Evolutionary conservation across 2,329 filamentous ascomycete species (phyloP), one percentile per base, ranked within the genome.

Genomic region (Furcasterigmium furcatum): DNA sequence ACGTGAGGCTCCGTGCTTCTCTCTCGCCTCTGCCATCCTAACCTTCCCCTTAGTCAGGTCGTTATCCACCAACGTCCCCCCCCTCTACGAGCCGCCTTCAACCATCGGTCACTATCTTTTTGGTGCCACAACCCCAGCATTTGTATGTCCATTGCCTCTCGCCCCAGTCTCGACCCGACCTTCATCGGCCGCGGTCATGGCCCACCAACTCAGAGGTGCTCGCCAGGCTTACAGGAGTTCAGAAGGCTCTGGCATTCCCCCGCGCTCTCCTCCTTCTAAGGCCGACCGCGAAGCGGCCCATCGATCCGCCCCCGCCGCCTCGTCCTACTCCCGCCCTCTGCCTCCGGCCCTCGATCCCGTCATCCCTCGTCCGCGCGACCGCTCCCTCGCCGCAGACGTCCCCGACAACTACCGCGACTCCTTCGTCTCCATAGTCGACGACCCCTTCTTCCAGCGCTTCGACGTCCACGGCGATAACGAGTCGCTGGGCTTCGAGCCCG

Each of bases 391-490:
- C 46, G 56, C 59, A 52, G 60, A 60, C 35, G 50, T 54, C 9
- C 46, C 49, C 24, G 46, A 53, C 46, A 56, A 53, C 43, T 60
- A 63, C 54, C 68, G 74, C 49, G 72, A 74, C 54, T 81, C 76
- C 16, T 63, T 79, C 51, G 60, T 68, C 42, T 79, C 75, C 48
- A 75, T 80, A 49, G 64, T 76, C 57, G 73, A 80, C 68, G 76
- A 79, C 52, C 74, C 74, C 24, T 78, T 79, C 59, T 76, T 77
- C 62, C 69, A 71, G 54, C 70, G 67, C 51, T 72, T 73, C 52
- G 63, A 72, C 58, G 58, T 62, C 30, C 59, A 63, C 47, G 55
- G 63, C 36, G 54, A 58, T 29, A 56, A 59, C 44, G 58, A 63
- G 48, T 47, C 61, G 43, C 59, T 53, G 46, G 56, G 27, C 29